phyloP scores from a whole-genome alignment of 2,329 filamentous ascomycete genomes.

The Dothiorella sarmentorum region DNA sequence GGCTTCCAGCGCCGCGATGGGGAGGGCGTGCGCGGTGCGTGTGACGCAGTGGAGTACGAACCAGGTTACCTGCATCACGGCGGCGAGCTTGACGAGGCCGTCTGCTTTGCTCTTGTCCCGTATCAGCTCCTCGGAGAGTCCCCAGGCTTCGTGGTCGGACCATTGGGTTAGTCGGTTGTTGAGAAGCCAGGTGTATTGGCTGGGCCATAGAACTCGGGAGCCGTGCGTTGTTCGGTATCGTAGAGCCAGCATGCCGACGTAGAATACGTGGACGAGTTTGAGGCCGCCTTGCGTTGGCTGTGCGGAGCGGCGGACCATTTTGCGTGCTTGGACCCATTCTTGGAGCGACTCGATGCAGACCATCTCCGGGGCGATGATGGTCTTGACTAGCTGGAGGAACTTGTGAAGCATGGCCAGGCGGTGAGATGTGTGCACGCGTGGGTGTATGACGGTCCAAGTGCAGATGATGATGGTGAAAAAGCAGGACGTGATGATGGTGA shows the following conservation, averaged over 20 bases:
- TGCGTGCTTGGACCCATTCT: neutral
- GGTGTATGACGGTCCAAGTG: constrained; percentile 30
- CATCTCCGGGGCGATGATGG: neutral
- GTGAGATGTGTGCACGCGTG: neutral
- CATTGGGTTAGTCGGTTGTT: neutral
- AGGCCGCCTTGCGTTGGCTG: neutral
- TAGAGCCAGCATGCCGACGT: constrained; percentile 8
- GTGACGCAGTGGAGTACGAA: constrained; percentile 5
- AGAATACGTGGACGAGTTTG: neutral
- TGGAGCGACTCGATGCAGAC: neutral
- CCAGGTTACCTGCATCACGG: neutral
- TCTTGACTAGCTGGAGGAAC: neutral
- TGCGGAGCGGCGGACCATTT: neutral
- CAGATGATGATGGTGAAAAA: constrained; percentile 36
- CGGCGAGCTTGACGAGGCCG: neutral
- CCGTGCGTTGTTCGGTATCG: neutral
- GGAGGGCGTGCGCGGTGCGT: neutral
- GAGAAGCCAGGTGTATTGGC: constrained; percentile 2
- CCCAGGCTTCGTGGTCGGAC: neutral
- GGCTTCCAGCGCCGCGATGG: neutral
- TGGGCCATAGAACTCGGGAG: neutral
- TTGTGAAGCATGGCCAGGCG: neutral
- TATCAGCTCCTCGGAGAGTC: neutral
- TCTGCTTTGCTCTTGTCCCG: constrained; percentile 6
- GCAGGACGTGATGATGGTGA: constrained; percentile 31